Conservation (phyloP, 768 basidiomycete genomes). For the Tricholoma matsutake region DNA sequence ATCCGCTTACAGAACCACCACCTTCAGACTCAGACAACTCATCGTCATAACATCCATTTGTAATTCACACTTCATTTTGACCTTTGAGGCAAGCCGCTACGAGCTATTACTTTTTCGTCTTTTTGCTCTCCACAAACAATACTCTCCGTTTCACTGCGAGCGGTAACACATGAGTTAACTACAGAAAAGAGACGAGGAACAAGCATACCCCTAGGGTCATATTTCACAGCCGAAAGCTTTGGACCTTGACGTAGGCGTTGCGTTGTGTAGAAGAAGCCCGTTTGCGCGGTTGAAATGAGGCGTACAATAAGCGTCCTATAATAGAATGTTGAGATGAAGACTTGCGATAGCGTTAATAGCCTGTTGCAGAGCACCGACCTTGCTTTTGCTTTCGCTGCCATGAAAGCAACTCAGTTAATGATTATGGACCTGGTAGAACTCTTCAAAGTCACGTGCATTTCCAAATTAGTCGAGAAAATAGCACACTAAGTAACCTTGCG, state of each 20-base stretch:
- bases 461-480: too few species aligned
- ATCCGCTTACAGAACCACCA: conserved; percentile 65
- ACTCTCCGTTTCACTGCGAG: conserved; percentile 63
- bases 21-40: conserved; percentile 28
- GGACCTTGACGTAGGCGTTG: conserved; percentile 70
- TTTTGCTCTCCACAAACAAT: conserved; percentile 76
- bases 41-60: neutral
- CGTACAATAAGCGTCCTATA: conserved; percentile 80
- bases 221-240: conserved; percentile 88
- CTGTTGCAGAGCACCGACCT: conserved; percentile 33
- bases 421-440: too few species aligned
- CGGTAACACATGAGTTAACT: neutral
- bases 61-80: neutral
- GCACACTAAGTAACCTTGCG: too few species aligned
- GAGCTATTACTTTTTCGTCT: conserved; percentile 59
- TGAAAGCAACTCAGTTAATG: conserved; percentile 20
- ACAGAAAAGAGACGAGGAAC: neutral
- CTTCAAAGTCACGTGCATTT: too few species aligned
- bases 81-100: too few species aligned
- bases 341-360: neutral
- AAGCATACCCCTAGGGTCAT: conserved; percentile 78
- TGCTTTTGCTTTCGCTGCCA: conserved; percentile 67
- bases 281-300: conserved; percentile 87
- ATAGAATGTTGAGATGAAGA: neutral
- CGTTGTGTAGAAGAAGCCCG: conserved; percentile 89